Evolutionary conservation across 176 grass and related monocot genomes (phyloP).

Genomic region (Phragmites australis): DNA sequence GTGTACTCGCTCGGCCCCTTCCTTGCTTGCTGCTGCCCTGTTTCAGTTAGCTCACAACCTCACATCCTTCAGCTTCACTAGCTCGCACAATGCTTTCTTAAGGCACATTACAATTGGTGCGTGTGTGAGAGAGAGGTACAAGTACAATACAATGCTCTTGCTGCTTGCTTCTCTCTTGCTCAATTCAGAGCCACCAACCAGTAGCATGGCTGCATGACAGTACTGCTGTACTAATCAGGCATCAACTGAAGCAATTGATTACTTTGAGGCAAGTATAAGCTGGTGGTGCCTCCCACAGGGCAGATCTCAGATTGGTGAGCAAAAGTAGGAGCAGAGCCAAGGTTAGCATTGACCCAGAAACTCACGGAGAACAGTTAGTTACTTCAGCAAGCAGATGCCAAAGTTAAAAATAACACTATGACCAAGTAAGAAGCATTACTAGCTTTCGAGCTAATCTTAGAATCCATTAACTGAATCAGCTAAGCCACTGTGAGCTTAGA

Average conservation of each 20-base stretch:
- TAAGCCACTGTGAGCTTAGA: constrained; percentile 22
- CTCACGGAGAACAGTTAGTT: constrained; percentile 40
- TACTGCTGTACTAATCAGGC: constrained; percentile 45
- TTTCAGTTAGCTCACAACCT: constrained; percentile 26
- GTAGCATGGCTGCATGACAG: constrained; percentile 33
- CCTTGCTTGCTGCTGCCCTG: constrained; percentile 9
- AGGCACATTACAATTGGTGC: background rate
- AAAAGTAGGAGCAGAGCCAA: constrained; percentile 61
- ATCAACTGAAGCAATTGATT: constrained; percentile 44
- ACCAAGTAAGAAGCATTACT: constrained; percentile 31
- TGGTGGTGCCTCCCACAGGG: constrained; percentile 30
- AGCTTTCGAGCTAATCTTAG: constrained; percentile 40
- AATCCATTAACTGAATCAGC: constrained; percentile 21
- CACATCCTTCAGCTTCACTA: background rate
- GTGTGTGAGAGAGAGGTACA: background rate
- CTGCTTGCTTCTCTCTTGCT: constrained; percentile 30
- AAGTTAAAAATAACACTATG: constrained; percentile 50
- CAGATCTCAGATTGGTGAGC: constrained; percentile 44
- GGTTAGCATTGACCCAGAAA: constrained; percentile 51
- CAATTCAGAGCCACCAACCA: constrained; percentile 42
- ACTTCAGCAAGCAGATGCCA: constrained; percentile 17
- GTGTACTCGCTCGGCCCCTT: background rate
- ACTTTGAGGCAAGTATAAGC: constrained; percentile 36
- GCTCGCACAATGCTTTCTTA: constrained; percentile 18
- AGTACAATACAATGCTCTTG: constrained; percentile 9